Base-by-base conservation (phyloP, 108 stramenopile species). In the Ochromonas danica region DNA sequence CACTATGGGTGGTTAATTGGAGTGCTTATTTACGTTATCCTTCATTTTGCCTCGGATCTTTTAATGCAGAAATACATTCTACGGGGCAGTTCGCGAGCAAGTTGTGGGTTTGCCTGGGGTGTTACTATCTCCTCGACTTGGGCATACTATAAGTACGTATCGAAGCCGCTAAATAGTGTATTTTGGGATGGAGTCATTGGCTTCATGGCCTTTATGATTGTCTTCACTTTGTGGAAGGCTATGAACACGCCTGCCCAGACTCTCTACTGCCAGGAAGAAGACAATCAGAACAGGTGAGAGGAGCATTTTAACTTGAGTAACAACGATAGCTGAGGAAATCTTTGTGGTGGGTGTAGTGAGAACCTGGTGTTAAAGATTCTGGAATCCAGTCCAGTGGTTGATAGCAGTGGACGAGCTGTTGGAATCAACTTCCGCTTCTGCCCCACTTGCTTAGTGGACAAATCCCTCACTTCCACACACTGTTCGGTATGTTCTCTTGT, bases 81-180 rank as follows among this genome's bases (percentile, higher is more conserved):
- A 6, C 10, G 25, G 17, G 63, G 6, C 17, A 22, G 30, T 31
- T 31, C 31, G 35, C 17, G 31, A 67, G 3, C 17, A 14, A 33
- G 30, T 67, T 67, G 63, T 67, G 63, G 63, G 10, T 35, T 36
- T 25, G 63, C 63, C 17, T 67, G 63, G 63, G 63, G 63, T 36
- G 25, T 33, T 10, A 67, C 25, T 33, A 67, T 67, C 17, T 14
- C 35, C 14, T 6, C 31, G 14, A 36, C 31, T 6, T 28, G 6
- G 30, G 3, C 31, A 3, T 67, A 67, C 31, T 36, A 67, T 28
- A 35, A 10, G 63, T 67, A 31, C 35, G 25, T 67, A 10, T 3
- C 63, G 31, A 67, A 3, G 63, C 31, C 17, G 17, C 31, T 28
- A 6, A 67, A 35, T 67, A 10, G 30, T 67, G 31, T 31, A 6